Conservation (phyloP, 768 basidiomycete genomes). For the Pleurotus sapidus region DNA sequence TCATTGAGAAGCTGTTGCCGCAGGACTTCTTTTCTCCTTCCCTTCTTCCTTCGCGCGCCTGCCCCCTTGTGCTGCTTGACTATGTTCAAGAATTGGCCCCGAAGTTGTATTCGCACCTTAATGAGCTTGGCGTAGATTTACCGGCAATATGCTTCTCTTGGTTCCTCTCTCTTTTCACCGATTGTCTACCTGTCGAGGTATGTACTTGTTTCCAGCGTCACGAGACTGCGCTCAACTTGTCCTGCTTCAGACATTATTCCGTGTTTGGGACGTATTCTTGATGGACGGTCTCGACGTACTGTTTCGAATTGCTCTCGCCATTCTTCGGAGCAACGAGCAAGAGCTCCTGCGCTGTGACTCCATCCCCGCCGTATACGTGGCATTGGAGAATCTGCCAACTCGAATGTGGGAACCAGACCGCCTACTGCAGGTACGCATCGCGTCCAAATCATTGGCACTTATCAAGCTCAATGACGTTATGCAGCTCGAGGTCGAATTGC, state of each 20-base stretch:
- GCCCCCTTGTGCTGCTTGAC: slow-evolving; percentile 87
- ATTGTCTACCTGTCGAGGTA: slow-evolving; percentile 94
- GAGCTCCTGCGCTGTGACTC: slow-evolving; percentile 85
- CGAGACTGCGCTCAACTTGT: slow-evolving; percentile 1
- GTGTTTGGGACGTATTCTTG: slow-evolving; percentile 95
- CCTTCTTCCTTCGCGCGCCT: slow-evolving; percentile 89
- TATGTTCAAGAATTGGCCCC: slow-evolving; percentile 79
- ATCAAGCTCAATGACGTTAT: not conserved
- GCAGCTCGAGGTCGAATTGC: slow-evolving; percentile 59
- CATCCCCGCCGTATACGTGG: slow-evolving; percentile 85
- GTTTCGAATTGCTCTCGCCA: slow-evolving; percentile 86
- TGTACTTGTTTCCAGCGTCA: slow-evolving; percentile 13
- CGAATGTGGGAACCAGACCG: slow-evolving; percentile 93
- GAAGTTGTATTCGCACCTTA: slow-evolving; percentile 72
- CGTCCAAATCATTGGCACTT: not conserved
- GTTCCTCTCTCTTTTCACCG: slow-evolving; percentile 96
- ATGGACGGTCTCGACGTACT: slow-evolving; percentile 90
- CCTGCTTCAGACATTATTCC: slow-evolving; percentile 72
- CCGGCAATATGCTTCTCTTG: slow-evolving; percentile 97
- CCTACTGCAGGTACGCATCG: slow-evolving; percentile 70
- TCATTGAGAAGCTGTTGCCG: slow-evolving; percentile 87
- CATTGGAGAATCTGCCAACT: slow-evolving; percentile 85
- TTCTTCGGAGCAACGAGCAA: slow-evolving; percentile 78
- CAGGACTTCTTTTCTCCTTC: slow-evolving; percentile 93
- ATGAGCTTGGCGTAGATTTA: slow-evolving; percentile 82